Conservation (phyloP, 148 eudicot species). For the Chenopodium album region DNA sequence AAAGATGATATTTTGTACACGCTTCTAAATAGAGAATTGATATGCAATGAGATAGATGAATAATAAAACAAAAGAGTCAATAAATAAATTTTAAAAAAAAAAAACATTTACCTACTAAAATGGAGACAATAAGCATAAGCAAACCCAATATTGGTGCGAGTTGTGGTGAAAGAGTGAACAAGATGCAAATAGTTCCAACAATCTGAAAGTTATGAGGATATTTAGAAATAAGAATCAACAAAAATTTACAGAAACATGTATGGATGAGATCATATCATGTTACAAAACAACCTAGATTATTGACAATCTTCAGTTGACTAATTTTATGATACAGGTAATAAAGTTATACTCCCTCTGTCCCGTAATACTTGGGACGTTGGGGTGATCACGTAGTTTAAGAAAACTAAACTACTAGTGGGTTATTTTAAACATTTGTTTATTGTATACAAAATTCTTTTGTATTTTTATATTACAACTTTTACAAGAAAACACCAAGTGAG, state of each 20-base stretch:
- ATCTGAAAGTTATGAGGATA: slow-evolving; percentile 53
- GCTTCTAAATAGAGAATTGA: not conserved
- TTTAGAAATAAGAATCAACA: not conserved
- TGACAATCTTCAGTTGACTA: not conserved
- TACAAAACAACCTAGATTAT: not conserved
- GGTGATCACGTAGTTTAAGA: too few relatives aligned
- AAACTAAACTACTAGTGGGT: too few relatives aligned
- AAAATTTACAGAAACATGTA: not conserved
- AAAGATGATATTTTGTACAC: not conserved
- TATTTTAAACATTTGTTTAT: too few relatives aligned
- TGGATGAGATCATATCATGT: slow-evolving; percentile 1
- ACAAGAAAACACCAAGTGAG: too few relatives aligned
- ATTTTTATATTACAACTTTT: too few relatives aligned
- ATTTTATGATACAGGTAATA: not conserved
- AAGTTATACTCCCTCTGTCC: too few relatives aligned
- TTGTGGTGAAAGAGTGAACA: slow-evolving; percentile 78
- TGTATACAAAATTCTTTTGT: too few relatives aligned
- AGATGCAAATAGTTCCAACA: slow-evolving; percentile 72
- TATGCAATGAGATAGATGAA: not conserved
- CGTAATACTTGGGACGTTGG: too few relatives aligned
- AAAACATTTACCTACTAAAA: slow-evolving; percentile 52
- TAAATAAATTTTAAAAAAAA: not conserved
- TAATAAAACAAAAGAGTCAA: not conserved
- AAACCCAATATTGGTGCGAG: slow-evolving; percentile 86
- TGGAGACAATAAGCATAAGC: slow-evolving; percentile 78